phyloP scores from a whole-genome alignment of 78 protist species.

The Dictyostelium brefeldianum region DNA sequence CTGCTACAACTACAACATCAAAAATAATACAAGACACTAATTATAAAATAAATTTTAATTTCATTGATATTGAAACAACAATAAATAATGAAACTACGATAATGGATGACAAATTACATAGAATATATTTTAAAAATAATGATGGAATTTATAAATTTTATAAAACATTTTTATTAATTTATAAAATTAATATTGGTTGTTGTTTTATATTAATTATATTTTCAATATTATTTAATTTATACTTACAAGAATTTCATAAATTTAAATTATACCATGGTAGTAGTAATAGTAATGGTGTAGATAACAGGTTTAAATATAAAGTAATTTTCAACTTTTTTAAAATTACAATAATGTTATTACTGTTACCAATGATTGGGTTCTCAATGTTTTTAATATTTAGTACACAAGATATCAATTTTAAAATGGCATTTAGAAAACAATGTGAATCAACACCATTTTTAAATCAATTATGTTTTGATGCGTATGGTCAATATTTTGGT shows the following conservation, averaged over 20 bases:
- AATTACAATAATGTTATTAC: neutral
- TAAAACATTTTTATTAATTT: neutral
- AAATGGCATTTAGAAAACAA: neutral
- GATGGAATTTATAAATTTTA: neutral
- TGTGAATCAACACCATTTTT: neutral
- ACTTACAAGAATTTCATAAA: neutral
- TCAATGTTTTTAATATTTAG: conserved; percentile 2
- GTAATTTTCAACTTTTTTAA: neutral
- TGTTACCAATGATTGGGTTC: conserved; percentile 10
- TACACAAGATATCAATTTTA: neutral
- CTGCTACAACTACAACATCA: no score
- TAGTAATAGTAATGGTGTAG: neutral
- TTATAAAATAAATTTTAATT: neutral
- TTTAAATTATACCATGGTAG: neutral
- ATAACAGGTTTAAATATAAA: neutral
- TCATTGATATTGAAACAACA: neutral
- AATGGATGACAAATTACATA: neutral
- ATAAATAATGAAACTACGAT: neutral
- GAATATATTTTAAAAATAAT: neutral
- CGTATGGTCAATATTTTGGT: neutral
- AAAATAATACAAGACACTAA: neutral
- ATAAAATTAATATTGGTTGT: neutral
- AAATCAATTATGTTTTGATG: conserved; percentile 2
- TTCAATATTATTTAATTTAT: neutral
- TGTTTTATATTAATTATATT: neutral